Evolutionary conservation across 129 eudicot species (phyloP), one percentile per base, ranked within the genome.

Genomic region (Chrysanthemum seticuspe): DNA sequence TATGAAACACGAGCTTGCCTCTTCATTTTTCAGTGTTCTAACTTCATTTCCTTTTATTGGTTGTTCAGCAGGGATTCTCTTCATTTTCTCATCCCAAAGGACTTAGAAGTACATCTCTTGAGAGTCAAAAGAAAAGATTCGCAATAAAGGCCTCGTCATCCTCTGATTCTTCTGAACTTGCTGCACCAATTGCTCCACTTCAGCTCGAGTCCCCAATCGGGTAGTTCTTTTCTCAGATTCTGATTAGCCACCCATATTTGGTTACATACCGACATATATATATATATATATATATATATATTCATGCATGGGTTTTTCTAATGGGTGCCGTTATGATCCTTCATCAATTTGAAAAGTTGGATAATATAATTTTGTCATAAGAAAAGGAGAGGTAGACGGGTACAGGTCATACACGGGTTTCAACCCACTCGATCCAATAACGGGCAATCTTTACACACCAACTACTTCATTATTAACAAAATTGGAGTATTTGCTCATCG

Each of bases 131-230:
- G 83, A 87, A 74, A 57, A 66, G 75, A 34, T 67, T 71, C 58
- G 73, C 79, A 47, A 81, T 90, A n/a, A 85, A 85, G 85, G 97
- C 99, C 58, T 88, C 92, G 0, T 73, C 75, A 25, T 85, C 98
- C 65, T 83, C 91, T 57, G 87, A 88, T 79, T 77, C 93, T n/a
- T 58, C 65, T 0, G 87, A 82, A 69, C 74, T 89, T 19, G 51
- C 79, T 47, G 71, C 83, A 73, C 90, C 96, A 27, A 80, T 94
- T 80, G 99, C 99, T 78, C 99, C 99, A 9, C 99, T 94, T 72
- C 82, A 85, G 82, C 83, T 94, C 44, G 99, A 94, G 82, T 94
- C 99, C 72, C 97, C 99, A 74, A 62, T 84, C 67, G 99, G 99
- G 6, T 96, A 90, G 82, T 86, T 94, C 72, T 89, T 94, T 13